Evolutionary conservation across 2,329 filamentous ascomycete genomes (phyloP).

Genomic region (Verticillium zaregamsianum): DNA sequence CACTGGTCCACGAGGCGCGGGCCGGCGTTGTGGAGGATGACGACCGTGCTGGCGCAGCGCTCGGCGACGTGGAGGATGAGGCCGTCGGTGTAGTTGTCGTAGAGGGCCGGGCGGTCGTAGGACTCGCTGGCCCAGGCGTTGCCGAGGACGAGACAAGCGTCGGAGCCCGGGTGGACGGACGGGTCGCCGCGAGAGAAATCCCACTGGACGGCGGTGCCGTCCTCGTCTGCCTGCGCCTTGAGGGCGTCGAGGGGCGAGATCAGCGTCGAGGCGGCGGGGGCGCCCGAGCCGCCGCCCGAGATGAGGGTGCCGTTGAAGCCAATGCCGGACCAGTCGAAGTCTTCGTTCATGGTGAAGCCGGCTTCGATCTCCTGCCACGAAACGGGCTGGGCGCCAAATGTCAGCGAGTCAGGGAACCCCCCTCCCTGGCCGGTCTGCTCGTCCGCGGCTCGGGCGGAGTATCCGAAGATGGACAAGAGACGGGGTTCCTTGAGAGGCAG

Average conservation of each 20-base stretch:
- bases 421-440: slow-evolving; percentile 43
- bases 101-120: slow-evolving; percentile 53
- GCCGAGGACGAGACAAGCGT: slow-evolving; percentile 65
- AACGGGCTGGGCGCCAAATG: slow-evolving; percentile 1
- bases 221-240: slow-evolving; percentile 43
- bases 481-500: slow-evolving; percentile 58
- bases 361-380: slow-evolving; percentile 18
- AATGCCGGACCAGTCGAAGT: slow-evolving; percentile 1
- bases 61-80: slow-evolving; percentile 53
- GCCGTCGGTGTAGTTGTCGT: slow-evolving; percentile 60
- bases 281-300: slow-evolving; percentile 6
- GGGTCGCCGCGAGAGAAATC: slow-evolving; percentile 46
- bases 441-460: slow-evolving; percentile 53
- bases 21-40: slow-evolving; percentile 62
- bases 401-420: slow-evolving; percentile 2
- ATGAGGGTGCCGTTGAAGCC: slow-evolving; percentile 4
- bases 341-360: slow-evolving; percentile 1
- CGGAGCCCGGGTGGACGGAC: slow-evolving; percentile 32
- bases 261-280: slow-evolving; percentile 39
- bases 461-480: slow-evolving; percentile 56
- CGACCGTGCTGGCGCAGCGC: slow-evolving; percentile 57
- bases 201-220: slow-evolving; percentile 55
- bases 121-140: slow-evolving; percentile 71
- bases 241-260: slow-evolving; percentile 53
- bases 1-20: slow-evolving; percentile 45